A percentile compares a stretch with the other conserved stretches of the same genome.
Evolutionary conservation across 345 rosid species (phyloP).

Genomic region (Eucalyptus polyanthemos): DNA sequence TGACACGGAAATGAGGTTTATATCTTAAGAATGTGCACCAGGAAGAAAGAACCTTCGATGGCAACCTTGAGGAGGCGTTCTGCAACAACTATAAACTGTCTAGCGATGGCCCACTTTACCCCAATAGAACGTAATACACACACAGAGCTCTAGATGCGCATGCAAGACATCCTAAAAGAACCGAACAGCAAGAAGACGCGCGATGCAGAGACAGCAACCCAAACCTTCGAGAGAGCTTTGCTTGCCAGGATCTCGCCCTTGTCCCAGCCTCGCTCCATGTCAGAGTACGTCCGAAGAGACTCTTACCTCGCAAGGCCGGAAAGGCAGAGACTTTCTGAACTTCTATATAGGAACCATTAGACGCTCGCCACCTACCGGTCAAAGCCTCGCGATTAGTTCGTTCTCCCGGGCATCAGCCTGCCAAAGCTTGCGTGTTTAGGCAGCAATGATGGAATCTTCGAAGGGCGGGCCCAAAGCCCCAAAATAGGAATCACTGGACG

Average conservation of each 20-base stretch:
- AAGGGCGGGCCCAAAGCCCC: too few relatives aligned
- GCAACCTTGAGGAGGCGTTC: background rate
- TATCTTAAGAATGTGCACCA: background rate
- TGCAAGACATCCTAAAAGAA: background rate
- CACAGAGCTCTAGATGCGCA: too few relatives aligned
- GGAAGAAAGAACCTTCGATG: background rate
- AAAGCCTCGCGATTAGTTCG: background rate
- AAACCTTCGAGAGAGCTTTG: background rate
- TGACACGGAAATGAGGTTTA: background rate
- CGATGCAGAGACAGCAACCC: background rate
- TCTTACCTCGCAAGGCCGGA: background rate
- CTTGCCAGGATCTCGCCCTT: background rate
- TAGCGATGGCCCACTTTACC: background rate
- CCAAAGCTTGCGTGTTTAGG: background rate
- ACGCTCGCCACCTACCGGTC: too few relatives aligned
- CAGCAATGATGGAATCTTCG: background rate
- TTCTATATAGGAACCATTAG: background rate
- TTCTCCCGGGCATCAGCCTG: background rate
- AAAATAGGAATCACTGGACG: background rate
- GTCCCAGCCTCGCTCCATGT: background rate
- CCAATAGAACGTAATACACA: background rate
- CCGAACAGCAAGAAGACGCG: background rate
- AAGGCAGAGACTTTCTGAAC: background rate
- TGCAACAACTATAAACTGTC: background rate
- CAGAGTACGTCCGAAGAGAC: background rate